Percentiles rank a stretch among this genome's conserved stretches.
These are phyloP conservation scores for Ciborinia camelliae DNA, from an alignment of 2,329 filamentous ascomycete genomes.

Conservation along the genomic window DNA sequence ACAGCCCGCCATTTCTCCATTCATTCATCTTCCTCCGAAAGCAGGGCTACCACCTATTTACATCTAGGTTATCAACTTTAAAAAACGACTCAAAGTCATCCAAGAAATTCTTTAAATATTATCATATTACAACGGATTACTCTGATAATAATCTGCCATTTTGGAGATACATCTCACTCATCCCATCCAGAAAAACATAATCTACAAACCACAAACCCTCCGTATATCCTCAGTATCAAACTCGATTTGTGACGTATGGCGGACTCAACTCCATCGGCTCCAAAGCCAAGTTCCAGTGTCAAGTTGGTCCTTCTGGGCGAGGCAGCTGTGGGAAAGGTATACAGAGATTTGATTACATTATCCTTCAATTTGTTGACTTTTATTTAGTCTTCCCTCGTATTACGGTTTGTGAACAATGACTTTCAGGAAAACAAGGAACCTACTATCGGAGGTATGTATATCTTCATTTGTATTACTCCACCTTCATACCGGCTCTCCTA, in stretches of 20 bases:
- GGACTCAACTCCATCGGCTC: constrained; percentile 68
- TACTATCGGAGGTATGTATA: constrained; percentile 82
- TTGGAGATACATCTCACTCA: constrained; percentile 2
- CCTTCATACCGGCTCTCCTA: background rate
- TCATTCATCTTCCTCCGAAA: constrained; percentile 16
- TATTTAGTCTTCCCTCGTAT: constrained; percentile 82
- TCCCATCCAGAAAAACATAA: background rate
- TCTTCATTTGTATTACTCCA: background rate
- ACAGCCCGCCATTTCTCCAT: constrained; percentile 13
- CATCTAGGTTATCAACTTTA: constrained; percentile 14
- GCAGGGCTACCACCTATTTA: constrained; percentile 15
- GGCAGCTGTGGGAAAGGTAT: constrained; percentile 96
- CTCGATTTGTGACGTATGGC: constrained; percentile 52
- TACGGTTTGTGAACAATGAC: constrained; percentile 99
- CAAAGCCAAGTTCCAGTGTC: constrained; percentile 98
- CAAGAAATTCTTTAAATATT: background rate
- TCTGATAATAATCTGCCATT: background rate
- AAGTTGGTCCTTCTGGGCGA: constrained; percentile 98
- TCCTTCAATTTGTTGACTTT: constrained; percentile 21
- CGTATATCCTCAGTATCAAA: constrained; percentile 3
- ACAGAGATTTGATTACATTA: background rate
- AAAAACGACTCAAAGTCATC: background rate
- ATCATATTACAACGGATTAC: background rate
- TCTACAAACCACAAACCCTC: constrained; percentile 1
- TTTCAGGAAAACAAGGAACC: constrained; percentile 99